A percentile compares a stretch with the other conserved stretches of the same genome.
Conservation (phyloP, 2,329 filamentous ascomycete genomes). For the Ophidiomyces ophidiicola region DNA sequence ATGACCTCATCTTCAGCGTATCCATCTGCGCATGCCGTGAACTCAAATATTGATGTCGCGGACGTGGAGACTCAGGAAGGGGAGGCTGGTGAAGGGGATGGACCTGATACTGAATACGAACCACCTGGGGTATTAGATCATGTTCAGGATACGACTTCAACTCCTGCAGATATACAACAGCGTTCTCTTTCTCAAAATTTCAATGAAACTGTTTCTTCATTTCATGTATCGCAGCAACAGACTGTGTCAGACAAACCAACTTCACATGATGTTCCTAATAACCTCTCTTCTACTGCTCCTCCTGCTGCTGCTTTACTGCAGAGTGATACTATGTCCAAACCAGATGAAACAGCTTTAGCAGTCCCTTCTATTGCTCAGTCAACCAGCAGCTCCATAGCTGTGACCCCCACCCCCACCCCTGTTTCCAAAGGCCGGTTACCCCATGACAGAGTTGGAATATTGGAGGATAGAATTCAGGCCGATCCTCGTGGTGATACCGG, state of each 20-base stretch:
- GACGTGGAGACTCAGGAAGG: slow-evolving; percentile 54
- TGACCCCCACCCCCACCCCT: slow-evolving; percentile 35
- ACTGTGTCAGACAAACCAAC: slow-evolving; percentile 39
- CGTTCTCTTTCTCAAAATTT: slow-evolving; percentile 44
- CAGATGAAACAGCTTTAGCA: slow-evolving; percentile 17
- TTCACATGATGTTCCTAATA: slow-evolving; percentile 39
- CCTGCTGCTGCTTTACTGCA: slow-evolving; percentile 35
- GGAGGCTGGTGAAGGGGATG: slow-evolving; percentile 44
- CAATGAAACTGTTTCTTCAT: slow-evolving; percentile 43
- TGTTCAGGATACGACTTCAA: slow-evolving; percentile 38
- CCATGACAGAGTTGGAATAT: slow-evolving; percentile 61
- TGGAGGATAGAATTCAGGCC: slow-evolving; percentile 84
- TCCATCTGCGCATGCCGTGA: slow-evolving; percentile 24
- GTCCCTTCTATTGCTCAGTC: slow-evolving; percentile 18
- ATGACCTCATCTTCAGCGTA: slow-evolving; percentile 23
- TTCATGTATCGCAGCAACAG: slow-evolving; percentile 51
- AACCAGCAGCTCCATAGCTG: slow-evolving; percentile 29
- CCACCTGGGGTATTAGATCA: slow-evolving; percentile 39
- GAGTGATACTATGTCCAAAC: slow-evolving; percentile 28
- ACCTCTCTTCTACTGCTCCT: slow-evolving; percentile 39
- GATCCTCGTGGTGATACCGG: slow-evolving; percentile 87
- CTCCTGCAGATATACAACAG: slow-evolving; percentile 40
- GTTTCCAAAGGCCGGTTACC: slow-evolving; percentile 46
- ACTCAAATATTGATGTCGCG: slow-evolving; percentile 41
- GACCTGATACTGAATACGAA: slow-evolving; percentile 41